Conservation (phyloP, 2,329 filamentous ascomycete genomes). For the Furcasterigmium sp. region DNA sequence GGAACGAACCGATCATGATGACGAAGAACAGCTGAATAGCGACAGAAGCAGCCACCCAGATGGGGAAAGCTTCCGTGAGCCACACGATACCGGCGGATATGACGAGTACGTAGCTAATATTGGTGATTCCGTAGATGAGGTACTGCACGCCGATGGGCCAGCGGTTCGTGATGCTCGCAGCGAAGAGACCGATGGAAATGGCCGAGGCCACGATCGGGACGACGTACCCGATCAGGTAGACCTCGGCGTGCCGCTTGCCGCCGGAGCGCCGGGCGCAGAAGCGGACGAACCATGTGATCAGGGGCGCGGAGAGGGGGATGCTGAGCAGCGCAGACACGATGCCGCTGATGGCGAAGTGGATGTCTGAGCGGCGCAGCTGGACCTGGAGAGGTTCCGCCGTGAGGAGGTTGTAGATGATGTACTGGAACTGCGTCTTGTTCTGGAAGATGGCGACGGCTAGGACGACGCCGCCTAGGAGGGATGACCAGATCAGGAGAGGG, state of each 20-base stretch:
- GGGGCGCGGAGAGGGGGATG: constrained; percentile 8
- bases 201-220: constrained; percentile 15
- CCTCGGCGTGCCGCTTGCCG: constrained; percentile 18
- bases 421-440: constrained; percentile 12
- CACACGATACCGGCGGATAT: constrained; percentile 17
- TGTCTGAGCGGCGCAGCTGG: constrained; percentile 4
- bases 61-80: constrained; percentile 19
- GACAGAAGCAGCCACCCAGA: constrained; percentile 17
- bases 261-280: constrained; percentile 15
- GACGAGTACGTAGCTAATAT: constrained; percentile 14
- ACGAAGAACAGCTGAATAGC: constrained; percentile 13
- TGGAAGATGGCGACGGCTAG: constrained; percentile 17
- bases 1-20: constrained; percentile 9
- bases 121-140: constrained; percentile 9
- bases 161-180: constrained; percentile 6
- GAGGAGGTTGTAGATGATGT: constrained; percentile 8
- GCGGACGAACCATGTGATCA: constrained; percentile 16
- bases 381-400: constrained; percentile 11
- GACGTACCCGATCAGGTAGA: constrained; percentile 17
- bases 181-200: constrained; percentile 13
- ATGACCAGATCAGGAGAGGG: constrained; percentile 20
- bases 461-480: constrained; percentile 17
- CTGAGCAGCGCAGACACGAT: constrained; percentile 9
- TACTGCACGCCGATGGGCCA: constrained; percentile 13
- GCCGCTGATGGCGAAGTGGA: constrained; percentile 6